Evolutionary conservation across 352 stramenopile species (phyloP).

Genomic region (Pythium guiyangense): DNA sequence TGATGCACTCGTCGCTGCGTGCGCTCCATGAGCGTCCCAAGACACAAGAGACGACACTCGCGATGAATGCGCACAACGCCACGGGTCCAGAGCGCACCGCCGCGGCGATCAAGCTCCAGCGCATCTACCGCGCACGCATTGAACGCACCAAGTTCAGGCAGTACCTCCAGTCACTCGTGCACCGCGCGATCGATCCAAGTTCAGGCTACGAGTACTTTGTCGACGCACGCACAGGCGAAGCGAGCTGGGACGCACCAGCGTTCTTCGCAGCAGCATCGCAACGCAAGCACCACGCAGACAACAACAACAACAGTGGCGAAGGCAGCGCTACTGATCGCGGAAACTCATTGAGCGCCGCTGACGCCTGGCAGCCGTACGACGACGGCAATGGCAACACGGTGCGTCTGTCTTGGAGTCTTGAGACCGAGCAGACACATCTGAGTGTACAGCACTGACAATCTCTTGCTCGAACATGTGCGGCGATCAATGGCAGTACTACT

Average conservation of each 20-base stretch:
- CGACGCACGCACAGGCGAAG: constrained; percentile 53
- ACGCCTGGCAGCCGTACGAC: constrained; percentile 51
- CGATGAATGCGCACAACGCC: constrained; percentile 46
- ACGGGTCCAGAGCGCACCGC: constrained; percentile 55
- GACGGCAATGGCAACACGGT: constrained; percentile 64
- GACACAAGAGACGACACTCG: constrained; percentile 13
- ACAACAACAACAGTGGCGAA: constrained; percentile 6
- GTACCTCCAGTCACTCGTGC: constrained; percentile 53
- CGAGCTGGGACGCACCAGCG: constrained; percentile 46
- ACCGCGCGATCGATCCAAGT: constrained; percentile 37
- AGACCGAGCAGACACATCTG: not conserved
- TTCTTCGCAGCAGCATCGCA: constrained; percentile 13
- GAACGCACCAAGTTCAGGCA: constrained; percentile 52
- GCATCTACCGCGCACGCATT: constrained; percentile 64
- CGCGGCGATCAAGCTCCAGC: constrained; percentile 59
- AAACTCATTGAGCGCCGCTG: constrained; percentile 2
- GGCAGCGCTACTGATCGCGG: not conserved
- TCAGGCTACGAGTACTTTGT: constrained; percentile 56
- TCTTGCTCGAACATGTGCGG: no score
- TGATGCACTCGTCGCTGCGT: constrained; percentile 42
- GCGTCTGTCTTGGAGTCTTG: not conserved
- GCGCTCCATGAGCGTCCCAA: constrained; percentile 28
- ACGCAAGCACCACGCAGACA: not conserved
- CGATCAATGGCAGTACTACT: constrained; percentile 48
- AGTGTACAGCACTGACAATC: no score